Evolutionary conservation across 768 basidiomycete genomes (phyloP).

Genomic region (Pleurotus tuber-regium): DNA sequence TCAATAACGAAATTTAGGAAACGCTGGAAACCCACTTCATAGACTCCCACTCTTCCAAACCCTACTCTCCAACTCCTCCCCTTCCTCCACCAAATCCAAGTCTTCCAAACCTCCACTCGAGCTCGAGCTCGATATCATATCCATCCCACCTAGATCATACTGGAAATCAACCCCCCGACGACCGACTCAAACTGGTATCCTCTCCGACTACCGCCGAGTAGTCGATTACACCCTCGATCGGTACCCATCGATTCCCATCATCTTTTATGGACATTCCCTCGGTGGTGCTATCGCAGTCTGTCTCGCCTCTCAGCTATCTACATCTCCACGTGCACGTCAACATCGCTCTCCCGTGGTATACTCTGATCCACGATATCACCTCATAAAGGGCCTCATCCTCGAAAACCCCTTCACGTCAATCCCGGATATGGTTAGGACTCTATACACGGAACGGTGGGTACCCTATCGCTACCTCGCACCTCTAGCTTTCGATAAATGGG

Average conservation of each 20-base stretch:
- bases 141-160: constrained; percentile 47
- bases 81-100: constrained; percentile 7
- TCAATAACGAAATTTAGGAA: constrained; percentile 34
- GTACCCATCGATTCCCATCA: constrained; percentile 30
- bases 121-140: constrained; percentile 25
- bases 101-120: constrained; percentile 11
- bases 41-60: constrained; percentile 41
- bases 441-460: constrained; percentile 47
- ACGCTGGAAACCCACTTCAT: constrained; percentile 46
- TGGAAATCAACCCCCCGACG: constrained; percentile 41
- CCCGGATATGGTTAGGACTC: constrained; percentile 41
- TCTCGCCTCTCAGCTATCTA: constrained; percentile 26
- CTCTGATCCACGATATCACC: constrained; percentile 6
- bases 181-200: constrained; percentile 37
- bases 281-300: constrained; percentile 43
- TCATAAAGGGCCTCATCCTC: constrained; percentile 37
- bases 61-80: constrained; percentile 25
- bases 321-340: neutral
- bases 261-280: constrained; percentile 48
- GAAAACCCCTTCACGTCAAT: constrained; percentile 52
- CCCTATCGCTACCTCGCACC: constrained; percentile 48
- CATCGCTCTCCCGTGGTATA: neutral
- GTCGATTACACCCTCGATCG: constrained; percentile 27
- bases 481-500: constrained; percentile 45
- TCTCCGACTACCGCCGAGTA: constrained; percentile 36